These are phyloP conservation scores for Phragmites australis DNA, from an alignment of 176 grass and related monocot species.

Conservation along the genomic window DNA sequence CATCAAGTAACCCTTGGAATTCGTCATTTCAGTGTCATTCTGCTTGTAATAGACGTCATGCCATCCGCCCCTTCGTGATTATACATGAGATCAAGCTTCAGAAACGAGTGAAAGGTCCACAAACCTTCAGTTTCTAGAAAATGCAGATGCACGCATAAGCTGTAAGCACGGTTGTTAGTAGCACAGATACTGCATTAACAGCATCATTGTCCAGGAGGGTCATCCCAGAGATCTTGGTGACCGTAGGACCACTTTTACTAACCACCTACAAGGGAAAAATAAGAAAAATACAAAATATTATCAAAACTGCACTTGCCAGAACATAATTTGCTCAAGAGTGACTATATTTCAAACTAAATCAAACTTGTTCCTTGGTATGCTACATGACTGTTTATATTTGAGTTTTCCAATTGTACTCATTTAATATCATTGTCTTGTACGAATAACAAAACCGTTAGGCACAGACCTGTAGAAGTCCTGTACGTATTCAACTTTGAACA, in stretches of 20 bases:
- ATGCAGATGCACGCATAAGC: slow-evolving; percentile 66
- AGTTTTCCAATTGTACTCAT: slow-evolving; percentile 10
- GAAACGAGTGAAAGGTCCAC: neutral
- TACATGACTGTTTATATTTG: neutral
- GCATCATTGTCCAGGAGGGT: slow-evolving; percentile 80
- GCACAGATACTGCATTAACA: slow-evolving; percentile 79
- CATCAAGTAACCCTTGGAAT: slow-evolving; percentile 3
- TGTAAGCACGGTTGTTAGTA: slow-evolving; percentile 67
- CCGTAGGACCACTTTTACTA: slow-evolving; percentile 64
- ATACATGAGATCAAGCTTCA: neutral
- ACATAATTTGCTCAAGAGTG: slow-evolving; percentile 2
- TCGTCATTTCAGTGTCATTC: slow-evolving; percentile 6
- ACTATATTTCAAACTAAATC: neutral
- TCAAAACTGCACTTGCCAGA: slow-evolving; percentile 13
- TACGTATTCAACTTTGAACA: slow-evolving; percentile 5
- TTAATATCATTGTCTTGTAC: neutral
- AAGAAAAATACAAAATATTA: slow-evolving; percentile 16
- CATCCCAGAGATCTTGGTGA: slow-evolving; percentile 81
- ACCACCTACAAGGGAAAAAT: slow-evolving; percentile 69
- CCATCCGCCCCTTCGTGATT: neutral
- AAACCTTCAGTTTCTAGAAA: slow-evolving; percentile 42
- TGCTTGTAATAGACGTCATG: neutral
- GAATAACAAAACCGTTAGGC: slow-evolving; percentile 7
- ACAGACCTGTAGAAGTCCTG: neutral
- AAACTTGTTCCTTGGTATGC: neutral